Conservation (phyloP, 768 basidiomycete species). For the Boletus barrowsii region DNA sequence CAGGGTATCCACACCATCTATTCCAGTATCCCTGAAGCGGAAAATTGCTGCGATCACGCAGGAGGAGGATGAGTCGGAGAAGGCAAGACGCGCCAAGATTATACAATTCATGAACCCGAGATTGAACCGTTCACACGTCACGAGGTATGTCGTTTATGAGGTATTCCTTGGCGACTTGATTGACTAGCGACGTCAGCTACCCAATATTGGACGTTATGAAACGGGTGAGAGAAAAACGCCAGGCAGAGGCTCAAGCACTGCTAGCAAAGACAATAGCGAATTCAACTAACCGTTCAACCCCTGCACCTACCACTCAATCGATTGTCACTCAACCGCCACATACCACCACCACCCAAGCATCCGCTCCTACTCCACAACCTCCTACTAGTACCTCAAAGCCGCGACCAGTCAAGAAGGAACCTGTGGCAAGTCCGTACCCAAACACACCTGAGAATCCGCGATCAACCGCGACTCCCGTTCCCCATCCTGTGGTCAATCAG, state of each 20-base stretch:
- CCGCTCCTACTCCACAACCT: constrained; percentile 31
- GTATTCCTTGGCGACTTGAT: constrained; percentile 1
- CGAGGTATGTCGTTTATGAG: constrained; percentile 41
- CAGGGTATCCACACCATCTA: constrained; percentile 68
- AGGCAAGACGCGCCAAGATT: constrained; percentile 67
- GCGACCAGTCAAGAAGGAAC: constrained; percentile 29
- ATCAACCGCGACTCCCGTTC: constrained; percentile 30
- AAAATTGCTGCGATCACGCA: constrained; percentile 68
- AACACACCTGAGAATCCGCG: constrained; percentile 29
- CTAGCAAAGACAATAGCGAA: constrained; percentile 29
- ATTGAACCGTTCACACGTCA: constrained; percentile 42
- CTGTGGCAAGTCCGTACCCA: constrained; percentile 24
- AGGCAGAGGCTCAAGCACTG: constrained; percentile 21
- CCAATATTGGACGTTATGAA: constrained; percentile 53
- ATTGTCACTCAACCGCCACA: constrained; percentile 36
- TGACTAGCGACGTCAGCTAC: constrained; percentile 39
- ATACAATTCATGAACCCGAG: constrained; percentile 76
- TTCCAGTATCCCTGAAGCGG: constrained; percentile 71
- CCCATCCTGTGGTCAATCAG: constrained; percentile 33
- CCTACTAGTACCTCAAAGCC: constrained; percentile 22
- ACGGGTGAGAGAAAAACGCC: constrained; percentile 27
- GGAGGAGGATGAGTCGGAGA: constrained; percentile 76
- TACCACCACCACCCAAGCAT: constrained; percentile 27
- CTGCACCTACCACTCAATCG: constrained; percentile 30
- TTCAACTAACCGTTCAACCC: constrained; percentile 29